These are phyloP conservation scores for Kodamaea jinghongensis DNA, from an alignment of 805 yeast species.

Conservation along the genomic window DNA sequence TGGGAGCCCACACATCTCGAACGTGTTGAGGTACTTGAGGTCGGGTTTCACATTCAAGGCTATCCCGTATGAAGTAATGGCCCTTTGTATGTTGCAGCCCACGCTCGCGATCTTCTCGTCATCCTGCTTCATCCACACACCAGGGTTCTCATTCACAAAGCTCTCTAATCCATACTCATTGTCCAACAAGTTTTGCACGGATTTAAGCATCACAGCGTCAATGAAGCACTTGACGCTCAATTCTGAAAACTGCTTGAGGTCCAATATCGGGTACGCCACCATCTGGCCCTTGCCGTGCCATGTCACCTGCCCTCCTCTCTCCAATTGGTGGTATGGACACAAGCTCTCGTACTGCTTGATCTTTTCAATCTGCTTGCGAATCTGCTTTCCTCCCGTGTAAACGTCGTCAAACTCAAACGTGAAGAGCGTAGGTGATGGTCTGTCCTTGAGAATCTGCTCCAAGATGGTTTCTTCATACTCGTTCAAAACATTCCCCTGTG, in stretches of 20 bases:
- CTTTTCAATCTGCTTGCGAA: conserved; percentile 41
- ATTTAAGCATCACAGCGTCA: conserved; percentile 53
- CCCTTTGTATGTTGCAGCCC: conserved; percentile 82
- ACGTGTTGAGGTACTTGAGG: conserved; percentile 62
- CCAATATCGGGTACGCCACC: conserved; percentile 72
- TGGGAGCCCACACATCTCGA: conserved; percentile 84
- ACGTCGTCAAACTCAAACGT: conserved; percentile 86
- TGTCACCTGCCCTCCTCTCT: conserved; percentile 94
- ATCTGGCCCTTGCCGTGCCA: conserved; percentile 97
- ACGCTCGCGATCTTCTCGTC: conserved; percentile 76
- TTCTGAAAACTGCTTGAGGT: conserved; percentile 57
- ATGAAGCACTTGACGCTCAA: conserved; percentile 67
- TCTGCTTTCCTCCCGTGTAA: conserved; percentile 89
- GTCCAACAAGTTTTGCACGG: conserved; percentile 49
- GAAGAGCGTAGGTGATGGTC: conserved; percentile 65
- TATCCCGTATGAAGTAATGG: conserved; percentile 86
- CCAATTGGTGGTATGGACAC: conserved; percentile 70
- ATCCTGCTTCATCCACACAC: conserved; percentile 69
- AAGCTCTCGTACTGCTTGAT: conserved; percentile 24
- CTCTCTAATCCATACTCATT: conserved; percentile 42
- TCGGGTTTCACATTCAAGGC: conserved; percentile 79
- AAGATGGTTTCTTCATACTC: conserved; percentile 48
- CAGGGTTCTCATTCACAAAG: conserved; percentile 67
- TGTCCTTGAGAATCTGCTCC: conserved; percentile 40
- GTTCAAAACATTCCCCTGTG: conserved; percentile 40